These are phyloP conservation scores for Cyclostephanos tholiformis DNA, from an alignment of 108 stramenopile genomes.

Conservation along the genomic window DNA sequence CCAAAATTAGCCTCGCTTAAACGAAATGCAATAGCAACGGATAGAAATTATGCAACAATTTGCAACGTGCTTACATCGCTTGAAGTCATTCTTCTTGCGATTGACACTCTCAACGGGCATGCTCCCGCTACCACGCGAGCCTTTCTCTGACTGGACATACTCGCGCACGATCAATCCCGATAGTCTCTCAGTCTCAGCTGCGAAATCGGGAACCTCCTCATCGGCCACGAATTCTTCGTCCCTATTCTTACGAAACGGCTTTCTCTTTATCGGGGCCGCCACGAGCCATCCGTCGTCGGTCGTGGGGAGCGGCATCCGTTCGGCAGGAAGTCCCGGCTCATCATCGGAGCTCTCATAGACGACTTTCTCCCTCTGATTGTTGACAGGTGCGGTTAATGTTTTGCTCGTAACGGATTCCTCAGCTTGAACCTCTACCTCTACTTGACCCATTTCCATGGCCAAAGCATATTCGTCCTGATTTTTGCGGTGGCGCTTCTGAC, in stretches of 20 bases:
- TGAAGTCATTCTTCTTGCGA: slow-evolving; percentile 40
- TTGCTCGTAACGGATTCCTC: not conserved
- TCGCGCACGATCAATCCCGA: slow-evolving; percentile 40
- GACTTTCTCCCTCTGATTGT: slow-evolving; percentile 7
- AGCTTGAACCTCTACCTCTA: slow-evolving; percentile 6
- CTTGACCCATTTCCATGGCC: not conserved
- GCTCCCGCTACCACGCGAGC: not conserved
- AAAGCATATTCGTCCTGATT: slow-evolving; percentile 1
- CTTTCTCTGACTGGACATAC: slow-evolving; percentile 20
- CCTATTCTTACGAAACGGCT: slow-evolving; percentile 42
- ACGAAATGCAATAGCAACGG: not conserved
- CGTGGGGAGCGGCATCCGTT: slow-evolving; percentile 37
- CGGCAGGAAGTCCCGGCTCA: slow-evolving; percentile 40
- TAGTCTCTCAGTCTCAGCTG: slow-evolving; percentile 44
- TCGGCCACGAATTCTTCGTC: slow-evolving; percentile 21
- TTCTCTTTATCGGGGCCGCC: slow-evolving; percentile 44
- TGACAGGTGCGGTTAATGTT: slow-evolving; percentile 8
- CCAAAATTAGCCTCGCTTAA: too few relatives aligned
- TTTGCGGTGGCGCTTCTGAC: slow-evolving; percentile 30
- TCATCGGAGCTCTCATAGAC: slow-evolving; percentile 33
- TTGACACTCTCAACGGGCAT: not conserved
- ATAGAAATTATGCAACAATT: not conserved
- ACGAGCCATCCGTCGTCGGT: slow-evolving; percentile 51
- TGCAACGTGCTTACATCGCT: slow-evolving; percentile 24
- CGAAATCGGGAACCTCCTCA: slow-evolving; percentile 17